Conservation (phyloP, 2,329 filamentous ascomycete species). For the Knoxdaviesia proteae region DNA sequence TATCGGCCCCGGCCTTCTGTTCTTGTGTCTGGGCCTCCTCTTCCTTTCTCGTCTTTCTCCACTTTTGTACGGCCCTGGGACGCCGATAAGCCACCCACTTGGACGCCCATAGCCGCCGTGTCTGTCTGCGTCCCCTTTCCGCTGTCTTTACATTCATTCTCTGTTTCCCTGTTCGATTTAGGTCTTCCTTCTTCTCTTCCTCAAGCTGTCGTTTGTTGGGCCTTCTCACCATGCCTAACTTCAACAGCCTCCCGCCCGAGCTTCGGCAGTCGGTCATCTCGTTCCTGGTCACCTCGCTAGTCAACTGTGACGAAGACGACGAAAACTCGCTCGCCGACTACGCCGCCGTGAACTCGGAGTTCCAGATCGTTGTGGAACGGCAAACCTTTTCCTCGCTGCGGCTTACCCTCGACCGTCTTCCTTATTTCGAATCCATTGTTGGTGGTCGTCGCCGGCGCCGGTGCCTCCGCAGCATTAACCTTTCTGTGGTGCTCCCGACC, state of each 20-base stretch:
- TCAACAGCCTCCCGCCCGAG: slow-evolving; percentile 1
- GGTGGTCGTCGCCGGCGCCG: slow-evolving; percentile 1
- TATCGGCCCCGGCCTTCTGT: no score
- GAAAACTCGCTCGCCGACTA: slow-evolving; percentile 1
- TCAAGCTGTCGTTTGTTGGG: no score
- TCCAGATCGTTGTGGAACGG: slow-evolving; percentile 4
- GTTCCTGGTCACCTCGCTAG: not conserved
- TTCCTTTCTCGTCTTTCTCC: no score
- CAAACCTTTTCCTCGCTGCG: slow-evolving; percentile 3
- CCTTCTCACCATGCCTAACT: not conserved
- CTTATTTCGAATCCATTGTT: not conserved
- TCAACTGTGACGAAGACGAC: no score
- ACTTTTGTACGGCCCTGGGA: no score
- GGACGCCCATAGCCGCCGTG: no score
- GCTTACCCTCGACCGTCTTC: not conserved
- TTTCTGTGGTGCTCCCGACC: slow-evolving; percentile 3
- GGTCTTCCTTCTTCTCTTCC: no score
- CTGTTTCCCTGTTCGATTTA: no score
- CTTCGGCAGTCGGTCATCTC: not conserved
- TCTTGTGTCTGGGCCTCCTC: no score
- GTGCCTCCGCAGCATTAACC: slow-evolving; percentile 2
- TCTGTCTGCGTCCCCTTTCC: no score
- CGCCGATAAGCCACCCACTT: no score
- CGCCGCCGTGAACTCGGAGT: slow-evolving; percentile 4
- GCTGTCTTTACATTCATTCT: no score